Evolutionary conservation across 2,329 filamentous ascomycete species (phyloP), one percentile per base, ranked within the genome.

Genomic region (Colletotrichum sp.): DNA sequence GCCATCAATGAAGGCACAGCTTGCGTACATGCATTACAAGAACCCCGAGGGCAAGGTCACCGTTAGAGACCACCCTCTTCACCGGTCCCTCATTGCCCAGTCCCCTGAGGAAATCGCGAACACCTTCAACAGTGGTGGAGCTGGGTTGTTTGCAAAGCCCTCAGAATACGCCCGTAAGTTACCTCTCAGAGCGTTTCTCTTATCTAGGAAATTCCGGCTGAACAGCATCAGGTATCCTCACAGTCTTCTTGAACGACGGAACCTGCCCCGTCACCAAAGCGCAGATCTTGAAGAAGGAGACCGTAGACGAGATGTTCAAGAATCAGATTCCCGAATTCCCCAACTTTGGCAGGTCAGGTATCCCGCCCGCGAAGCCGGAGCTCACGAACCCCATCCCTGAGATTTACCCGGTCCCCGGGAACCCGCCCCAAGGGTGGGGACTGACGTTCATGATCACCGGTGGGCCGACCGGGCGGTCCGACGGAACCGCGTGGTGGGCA

Each of bases 341-440:
- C 1, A 80, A 92, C 76, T 91, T 90, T 72, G 86, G 86, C 2
- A 85, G 88, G 1, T 83, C 86, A 74, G 79, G 79, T 4, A 84
- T 90, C 3, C 81, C 87, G 0, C 85, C 86, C 2, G 83, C 88
- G 1, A 91, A 90, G 76, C 87, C 87, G 0, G 83, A 88, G 16
- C 82, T 90, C 10, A 87, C 87, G 3, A 89, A 90, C 88, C 3
- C 59, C 57, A 39, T 83, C 86, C n/a, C 61, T 1, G 89, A 92
- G 34, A 70, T 93, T 15, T 93, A 90, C 78, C 86, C 86, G 1
- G 80, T 86, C 3, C 64, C 82, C 0, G 80, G 81, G 1, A 79
- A 89, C 75, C 87, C 86, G 57, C 89, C 92, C 0, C 92, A 94
- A 79, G 93, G 93, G 13, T 94, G 92, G 92, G 92, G 92, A 0